Evolutionary conservation across 108 stramenopile genomes (phyloP), one percentile per base, ranked within the genome.

Genomic region (Cyclotella choctawhatcheeana): DNA sequence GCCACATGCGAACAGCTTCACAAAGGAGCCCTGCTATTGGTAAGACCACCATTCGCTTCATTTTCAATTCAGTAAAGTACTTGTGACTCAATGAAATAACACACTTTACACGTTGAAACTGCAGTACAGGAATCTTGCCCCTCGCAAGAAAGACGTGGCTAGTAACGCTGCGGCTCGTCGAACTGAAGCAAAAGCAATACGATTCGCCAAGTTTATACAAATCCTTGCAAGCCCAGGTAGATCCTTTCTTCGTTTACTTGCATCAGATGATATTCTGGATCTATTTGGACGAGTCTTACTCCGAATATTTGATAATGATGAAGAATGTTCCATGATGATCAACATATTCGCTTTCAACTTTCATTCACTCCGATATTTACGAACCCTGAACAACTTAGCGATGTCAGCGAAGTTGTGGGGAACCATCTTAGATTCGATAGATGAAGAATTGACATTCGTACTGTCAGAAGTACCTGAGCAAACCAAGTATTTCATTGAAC

Each of bases 361-460:
- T 50, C 32, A 70, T 3, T 75, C 78, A 8, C 62, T 79, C 5
- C 67, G 78, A 44, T 86, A 92, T 34, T 76, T 95, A 22, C 81
- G 91, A 50, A 88, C 91, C 53, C 74, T 95, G 3, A 91, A 90
- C 48, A 89, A 95, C 66, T 85, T 95, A 69, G 68, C 88, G 16
- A 70, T 92, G 22, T 64, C 88, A 58, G 89, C 89, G 8, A 89
- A 86, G 33, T 75, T 95, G 2, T 95, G 93, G 93, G 86, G 83
- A 35, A 91, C 93, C 2, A 44, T 95, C 22, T 81, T 95, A 8
- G 89, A 95, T 64, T 91, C 93, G 18, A 82, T 91, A 1, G 91
- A 92, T 64, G 86, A 88, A 73, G 93, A 95, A 61, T 81, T 92
- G 30, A 79, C 79, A 17, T 90, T 80, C 56, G 58, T 74, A n/a